Base-by-base conservation (phyloP, 306 rosid species). In the Dalbergia cultrata region DNA sequence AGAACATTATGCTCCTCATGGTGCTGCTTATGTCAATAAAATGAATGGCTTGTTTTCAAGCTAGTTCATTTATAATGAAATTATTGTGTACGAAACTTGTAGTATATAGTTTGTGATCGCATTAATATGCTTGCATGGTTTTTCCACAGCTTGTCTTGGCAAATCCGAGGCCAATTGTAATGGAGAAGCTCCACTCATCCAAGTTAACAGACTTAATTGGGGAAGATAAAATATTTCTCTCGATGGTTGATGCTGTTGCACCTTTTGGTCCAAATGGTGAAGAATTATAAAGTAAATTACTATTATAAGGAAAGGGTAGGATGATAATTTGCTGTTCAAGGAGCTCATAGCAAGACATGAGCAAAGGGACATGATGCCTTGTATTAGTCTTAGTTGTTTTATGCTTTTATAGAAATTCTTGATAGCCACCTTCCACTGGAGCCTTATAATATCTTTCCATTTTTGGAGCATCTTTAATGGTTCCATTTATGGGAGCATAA, bases 161-260 rank as follows among this genome's bases (percentile, higher is more conserved):
- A 68, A 95, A 95, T 66, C 97, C 97, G 8, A 95, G 95, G 9
- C 86, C 92, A 33, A 59, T 84, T 19, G 97, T 95, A n/a, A 89
- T 78, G 19, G 97, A 88, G 86, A 91, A 91, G 85, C 87, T 95
- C 45, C 54, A 89, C 9, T 89, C 90, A 34, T 89, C 98, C 6
- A n/a, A 85, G 12, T 90, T 91, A 14, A 64, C 85, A 4, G 67
- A 77, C 0, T 1, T 88, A 9, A 85, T 93, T 8, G 99, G 99
- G 3, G 88, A 86, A 69, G 80, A 85, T 49, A 91, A 84, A 77
- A 89, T 95, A 67, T 93, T 93, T 69, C 85, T 86, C 0, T 82
- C 94, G 57, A 98, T 91, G 45, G 83, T 79, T 47, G 97, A 91
- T 83, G 97, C 92, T 70, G 87, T 95, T 70, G 70, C 76, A 54